Percentiles rank a stretch among this genome's conserved stretches.
Conservation (phyloP, 2,329 filamentous ascomycete genomes). For the Colletotrichum spaethianum region DNA sequence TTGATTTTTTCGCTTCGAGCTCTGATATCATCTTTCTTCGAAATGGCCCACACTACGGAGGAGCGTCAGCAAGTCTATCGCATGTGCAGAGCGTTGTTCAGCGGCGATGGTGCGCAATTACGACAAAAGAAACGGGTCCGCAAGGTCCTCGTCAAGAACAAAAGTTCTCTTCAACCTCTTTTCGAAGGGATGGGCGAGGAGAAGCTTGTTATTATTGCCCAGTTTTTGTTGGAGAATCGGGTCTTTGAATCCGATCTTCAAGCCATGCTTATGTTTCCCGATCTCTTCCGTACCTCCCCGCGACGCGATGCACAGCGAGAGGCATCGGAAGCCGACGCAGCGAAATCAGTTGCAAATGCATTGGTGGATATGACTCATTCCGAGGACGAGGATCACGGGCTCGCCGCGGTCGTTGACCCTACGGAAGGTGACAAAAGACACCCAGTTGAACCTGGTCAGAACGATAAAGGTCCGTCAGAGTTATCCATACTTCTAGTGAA, state of each 20-base stretch:
- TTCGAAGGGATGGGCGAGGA: slow-evolving; percentile 41
- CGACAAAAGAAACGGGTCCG: slow-evolving; percentile 45
- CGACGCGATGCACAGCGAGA: slow-evolving; percentile 46
- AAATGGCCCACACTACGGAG: neutral
- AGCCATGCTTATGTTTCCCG: slow-evolving; percentile 52
- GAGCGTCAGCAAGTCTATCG: slow-evolving; percentile 46
- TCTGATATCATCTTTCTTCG: no score
- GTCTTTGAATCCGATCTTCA: slow-evolving; percentile 51
- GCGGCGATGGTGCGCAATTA: slow-evolving; percentile 45
- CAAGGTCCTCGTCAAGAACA: slow-evolving; percentile 43
- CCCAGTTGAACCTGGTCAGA: neutral
- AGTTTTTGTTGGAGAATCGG: slow-evolving; percentile 44
- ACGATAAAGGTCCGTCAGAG: neutral
- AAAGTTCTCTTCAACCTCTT: slow-evolving; percentile 33
- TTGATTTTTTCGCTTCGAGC: no score
- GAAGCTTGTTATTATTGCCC: slow-evolving; percentile 44
- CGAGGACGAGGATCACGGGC: neutral
- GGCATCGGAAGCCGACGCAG: slow-evolving; percentile 49
- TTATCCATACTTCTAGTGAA: neutral
- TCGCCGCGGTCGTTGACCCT: no score
- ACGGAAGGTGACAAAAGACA: neutral
- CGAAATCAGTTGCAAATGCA: slow-evolving; percentile 46
- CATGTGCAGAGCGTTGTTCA: slow-evolving; percentile 47
- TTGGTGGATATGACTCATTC: slow-evolving; percentile 45
- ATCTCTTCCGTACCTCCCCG: slow-evolving; percentile 48